Conservation (phyloP, 2,329 filamentous ascomycete species). For the Malbranchea zuffiana region DNA sequence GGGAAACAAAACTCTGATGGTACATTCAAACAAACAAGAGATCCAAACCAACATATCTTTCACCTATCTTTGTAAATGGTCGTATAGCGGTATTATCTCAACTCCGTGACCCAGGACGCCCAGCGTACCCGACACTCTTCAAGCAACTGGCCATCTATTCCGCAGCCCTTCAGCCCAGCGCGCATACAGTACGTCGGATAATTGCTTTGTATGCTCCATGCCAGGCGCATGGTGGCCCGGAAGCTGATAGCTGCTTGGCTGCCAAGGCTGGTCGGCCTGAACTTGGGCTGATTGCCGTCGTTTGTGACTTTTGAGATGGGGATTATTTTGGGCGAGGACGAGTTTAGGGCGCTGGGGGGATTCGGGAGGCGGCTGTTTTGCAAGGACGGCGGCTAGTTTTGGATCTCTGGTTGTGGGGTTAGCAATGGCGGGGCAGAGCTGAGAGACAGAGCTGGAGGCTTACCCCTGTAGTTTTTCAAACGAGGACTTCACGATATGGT, state of each 20-base stretch:
- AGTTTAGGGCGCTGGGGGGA: slow-evolving; percentile 52
- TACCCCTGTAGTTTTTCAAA: slow-evolving; percentile 55
- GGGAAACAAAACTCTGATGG: background rate
- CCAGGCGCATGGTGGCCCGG: slow-evolving; percentile 53
- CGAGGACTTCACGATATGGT: slow-evolving; percentile 68
- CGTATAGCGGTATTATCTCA: slow-evolving; percentile 7
- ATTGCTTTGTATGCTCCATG: slow-evolving; percentile 84
- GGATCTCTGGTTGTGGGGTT: slow-evolving; percentile 22
- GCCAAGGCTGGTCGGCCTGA: slow-evolving; percentile 28
- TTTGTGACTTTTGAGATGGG: slow-evolving; percentile 69
- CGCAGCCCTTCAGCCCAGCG: slow-evolving; percentile 80
- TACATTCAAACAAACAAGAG: background rate
- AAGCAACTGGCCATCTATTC: slow-evolving; percentile 51
- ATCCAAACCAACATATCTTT: background rate
- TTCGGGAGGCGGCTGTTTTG: slow-evolving; percentile 28
- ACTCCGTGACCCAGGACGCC: no score
- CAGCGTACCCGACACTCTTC: no score
- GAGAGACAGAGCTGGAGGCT: slow-evolving; percentile 13
- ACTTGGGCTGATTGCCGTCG: slow-evolving; percentile 45
- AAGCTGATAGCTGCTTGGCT: slow-evolving; percentile 31
- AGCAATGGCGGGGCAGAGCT: background rate
- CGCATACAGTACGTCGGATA: slow-evolving; percentile 81
- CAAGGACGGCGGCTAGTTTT: slow-evolving; percentile 11
- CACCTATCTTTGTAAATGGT: background rate
- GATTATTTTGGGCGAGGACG: slow-evolving; percentile 68